phyloP scores from a whole-genome alignment of 2,329 filamentous ascomycete genomes.

The Beauveria caledonica region DNA sequence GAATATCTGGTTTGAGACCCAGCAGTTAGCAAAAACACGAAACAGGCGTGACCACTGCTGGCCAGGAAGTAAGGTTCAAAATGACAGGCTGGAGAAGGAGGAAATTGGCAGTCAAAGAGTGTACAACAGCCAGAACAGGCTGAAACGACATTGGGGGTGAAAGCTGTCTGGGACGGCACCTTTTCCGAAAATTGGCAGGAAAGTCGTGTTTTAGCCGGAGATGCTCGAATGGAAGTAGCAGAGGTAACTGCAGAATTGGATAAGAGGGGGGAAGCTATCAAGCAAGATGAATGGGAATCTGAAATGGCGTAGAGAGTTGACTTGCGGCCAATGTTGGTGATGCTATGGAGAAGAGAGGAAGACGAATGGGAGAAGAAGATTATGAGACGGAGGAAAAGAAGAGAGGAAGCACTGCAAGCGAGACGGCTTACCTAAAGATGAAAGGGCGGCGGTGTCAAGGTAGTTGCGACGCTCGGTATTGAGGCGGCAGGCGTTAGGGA shows the following conservation, averaged over 20 bases:
- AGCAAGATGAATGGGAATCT: constrained; percentile 42
- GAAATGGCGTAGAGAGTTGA: constrained; percentile 27
- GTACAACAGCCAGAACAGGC: neutral
- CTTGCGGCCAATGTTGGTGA: constrained; percentile 38
- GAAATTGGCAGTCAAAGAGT: neutral
- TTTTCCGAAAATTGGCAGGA: neutral
- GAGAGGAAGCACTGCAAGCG: constrained; percentile 2
- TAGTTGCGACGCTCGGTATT: constrained; percentile 7
- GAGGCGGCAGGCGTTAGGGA: constrained; percentile 16
- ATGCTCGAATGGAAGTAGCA: neutral
- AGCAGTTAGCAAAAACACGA: constrained; percentile 6
- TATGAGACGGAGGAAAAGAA: constrained; percentile 8
- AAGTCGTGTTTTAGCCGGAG: neutral
- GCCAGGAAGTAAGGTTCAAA: neutral
- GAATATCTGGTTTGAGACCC: constrained; percentile 20
- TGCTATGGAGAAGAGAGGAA: constrained; percentile 34
- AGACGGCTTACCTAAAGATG: constrained; percentile 14
- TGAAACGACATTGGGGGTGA: neutral
- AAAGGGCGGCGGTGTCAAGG: constrained; percentile 10
- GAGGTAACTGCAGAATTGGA: constrained; percentile 24
- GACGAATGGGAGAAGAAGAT: constrained; percentile 21
- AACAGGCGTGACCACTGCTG: neutral
- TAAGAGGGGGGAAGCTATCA: constrained; percentile 43
- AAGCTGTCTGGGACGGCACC: neutral
- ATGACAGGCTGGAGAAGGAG: neutral